Conservation (phyloP, 768 basidiomycete species). For the Suillus cothurnatus region DNA sequence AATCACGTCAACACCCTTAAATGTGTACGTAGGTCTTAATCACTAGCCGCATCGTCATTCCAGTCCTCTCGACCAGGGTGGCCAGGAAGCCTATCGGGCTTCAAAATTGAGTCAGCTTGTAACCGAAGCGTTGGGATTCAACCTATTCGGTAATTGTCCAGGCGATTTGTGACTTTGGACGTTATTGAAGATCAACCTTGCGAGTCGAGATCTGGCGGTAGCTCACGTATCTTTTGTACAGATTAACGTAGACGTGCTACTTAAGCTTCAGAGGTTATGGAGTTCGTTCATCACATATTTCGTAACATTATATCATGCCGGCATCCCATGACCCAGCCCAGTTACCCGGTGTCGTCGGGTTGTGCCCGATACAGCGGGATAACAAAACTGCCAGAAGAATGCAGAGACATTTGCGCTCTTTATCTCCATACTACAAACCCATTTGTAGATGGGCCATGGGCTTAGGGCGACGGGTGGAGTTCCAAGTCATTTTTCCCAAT, state of each 20-base stretch:
- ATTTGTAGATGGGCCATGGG: not conserved
- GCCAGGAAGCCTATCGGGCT: not conserved
- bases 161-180: not conserved
- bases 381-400: not conserved
- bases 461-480: not conserved
- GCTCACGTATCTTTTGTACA: not conserved
- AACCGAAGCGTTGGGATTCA: not conserved
- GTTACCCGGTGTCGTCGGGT: not conserved
- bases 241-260: not conserved
- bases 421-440: not conserved
- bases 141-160: not conserved
- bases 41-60: not conserved
- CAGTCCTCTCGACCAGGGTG: not conserved
- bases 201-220: not conserved
- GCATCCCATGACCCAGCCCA: not conserved
- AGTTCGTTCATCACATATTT: not conserved
- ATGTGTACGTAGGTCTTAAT: not conserved
- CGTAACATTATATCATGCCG: not conserved
- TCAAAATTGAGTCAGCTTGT: not conserved
- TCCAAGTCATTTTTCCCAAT: not conserved
- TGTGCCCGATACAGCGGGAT: conserved; percentile 1
- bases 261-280: not conserved
- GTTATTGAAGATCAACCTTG: not conserved
- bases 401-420: not conserved
- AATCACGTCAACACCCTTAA: conserved; percentile 9